These are phyloP conservation scores for Phlyctochytrium planicorne DNA, from an alignment of 192 early-diverging fungal genomes.

Conservation along the genomic window DNA sequence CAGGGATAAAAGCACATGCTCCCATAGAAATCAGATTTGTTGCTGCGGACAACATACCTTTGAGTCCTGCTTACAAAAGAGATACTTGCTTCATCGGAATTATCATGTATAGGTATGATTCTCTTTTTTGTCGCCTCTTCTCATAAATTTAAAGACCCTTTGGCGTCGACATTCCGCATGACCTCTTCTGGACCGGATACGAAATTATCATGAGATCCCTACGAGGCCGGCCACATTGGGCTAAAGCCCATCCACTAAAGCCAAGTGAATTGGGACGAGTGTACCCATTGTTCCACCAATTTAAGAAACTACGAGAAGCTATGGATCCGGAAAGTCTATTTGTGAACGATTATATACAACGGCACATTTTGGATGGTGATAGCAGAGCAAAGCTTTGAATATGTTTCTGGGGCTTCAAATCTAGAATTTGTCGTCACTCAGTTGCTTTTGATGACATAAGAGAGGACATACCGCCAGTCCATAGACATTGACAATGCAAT, in stretches of 20 bases:
- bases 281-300: slow-evolving; percentile 67
- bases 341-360: slow-evolving; percentile 66
- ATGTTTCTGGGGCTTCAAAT: not conserved
- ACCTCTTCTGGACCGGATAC: slow-evolving; percentile 67
- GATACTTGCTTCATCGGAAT: slow-evolving; percentile 74
- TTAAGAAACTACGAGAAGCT: slow-evolving; percentile 47
- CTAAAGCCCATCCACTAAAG: slow-evolving; percentile 66
- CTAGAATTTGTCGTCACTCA: not conserved
- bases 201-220: slow-evolving; percentile 70
- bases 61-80: slow-evolving; percentile 64
- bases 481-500: slow-evolving; percentile 75
- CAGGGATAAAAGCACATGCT: slow-evolving; percentile 64
- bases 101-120: slow-evolving; percentile 67
- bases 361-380: not conserved
- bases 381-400: too few species aligned
- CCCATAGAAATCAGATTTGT: slow-evolving; percentile 74
- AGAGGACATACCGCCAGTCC: slow-evolving; percentile 48
- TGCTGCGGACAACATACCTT: slow-evolving; percentile 65
- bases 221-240: slow-evolving; percentile 75
- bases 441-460: not conserved
- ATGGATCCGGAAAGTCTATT: slow-evolving; percentile 71
- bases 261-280: slow-evolving; percentile 45
- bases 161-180: slow-evolving; percentile 64
- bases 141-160: slow-evolving; percentile 56
- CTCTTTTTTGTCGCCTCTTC: not conserved